Evolutionary conservation across 2,329 filamentous ascomycete genomes (phyloP), one percentile per base, ranked within the genome.

Genomic region (Parastagonospora avenae): DNA sequence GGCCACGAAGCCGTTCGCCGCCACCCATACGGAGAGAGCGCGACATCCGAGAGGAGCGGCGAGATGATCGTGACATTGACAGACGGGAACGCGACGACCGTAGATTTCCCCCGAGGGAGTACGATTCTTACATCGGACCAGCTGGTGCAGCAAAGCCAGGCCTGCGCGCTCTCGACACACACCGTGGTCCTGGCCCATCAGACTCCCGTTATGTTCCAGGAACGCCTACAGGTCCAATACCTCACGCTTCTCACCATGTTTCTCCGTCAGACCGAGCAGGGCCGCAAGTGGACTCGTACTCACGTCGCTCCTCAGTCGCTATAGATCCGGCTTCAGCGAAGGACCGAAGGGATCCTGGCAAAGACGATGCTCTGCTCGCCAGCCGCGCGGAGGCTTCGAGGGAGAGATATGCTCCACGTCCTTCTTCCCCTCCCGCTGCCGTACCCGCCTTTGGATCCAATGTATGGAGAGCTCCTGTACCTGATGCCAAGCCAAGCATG

Each of bases 1-100:
- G 79, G 47, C 82, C 81, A 14, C 79, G 88, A 63, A 87, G 85
- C 62, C 82, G 86, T 55, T 88, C 86, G 56, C 46, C 45, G 15
- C 85, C 87, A 64, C 83, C 85, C 11, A 43, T 70, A 49, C 67
- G 76, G 29, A 72, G 76, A 50, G 87, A 87, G 37, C 79, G 77
- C 52, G 77, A 80, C 41, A 41, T 60, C 15, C 63, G 72, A 36
- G 72, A 75, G 39, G 72, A 68, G 54, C 74, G 63, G 57, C 65
- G 72, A 33, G 72, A 75, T 40, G 72, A 68, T 54, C 73, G 63
- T 57, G 77, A 70, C 46, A 75, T 72, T 28, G 72, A 75, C 29
- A 63, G 71, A 19, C 64, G 74, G 39, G 70, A 76, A 9, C 69
- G 73, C 19, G 69, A 75, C 19, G 77, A 79, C 15, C 70, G 77